These are phyloP conservation scores for Calocybe gangraenosa DNA, from an alignment of 768 basidiomycete species.

Conservation along the genomic window DNA sequence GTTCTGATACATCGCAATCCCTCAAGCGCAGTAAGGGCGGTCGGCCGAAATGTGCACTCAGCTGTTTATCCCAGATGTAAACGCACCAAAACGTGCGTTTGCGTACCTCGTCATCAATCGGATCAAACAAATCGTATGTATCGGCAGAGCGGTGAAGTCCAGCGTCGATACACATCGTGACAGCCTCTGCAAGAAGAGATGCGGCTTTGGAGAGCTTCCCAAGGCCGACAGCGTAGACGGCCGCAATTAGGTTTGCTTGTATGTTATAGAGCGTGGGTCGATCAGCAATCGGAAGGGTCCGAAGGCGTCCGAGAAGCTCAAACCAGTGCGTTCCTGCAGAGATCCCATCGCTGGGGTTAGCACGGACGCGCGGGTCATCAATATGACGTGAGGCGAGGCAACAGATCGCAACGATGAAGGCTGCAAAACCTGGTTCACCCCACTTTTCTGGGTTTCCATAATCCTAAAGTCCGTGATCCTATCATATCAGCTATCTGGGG, in stretches of 20 bases:
- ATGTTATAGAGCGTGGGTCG: conserved; percentile 89
- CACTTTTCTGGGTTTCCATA: conserved; percentile 94
- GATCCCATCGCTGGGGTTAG: conserved; percentile 77
- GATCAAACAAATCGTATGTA: conserved; percentile 82
- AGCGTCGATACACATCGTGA: conserved; percentile 85
- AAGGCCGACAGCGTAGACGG: conserved; percentile 87
- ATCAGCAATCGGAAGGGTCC: conserved; percentile 87
- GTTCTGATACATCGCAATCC: conserved; percentile 91
- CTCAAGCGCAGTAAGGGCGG: conserved; percentile 83
- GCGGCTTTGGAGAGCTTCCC: conserved; percentile 88
- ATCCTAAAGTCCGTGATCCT: conserved; percentile 44
- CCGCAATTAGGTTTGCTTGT: conserved; percentile 88
- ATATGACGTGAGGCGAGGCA: conserved; percentile 90
- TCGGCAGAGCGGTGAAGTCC: conserved; percentile 87
- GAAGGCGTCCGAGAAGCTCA: conserved; percentile 79
- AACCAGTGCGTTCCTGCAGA: conserved; percentile 91
- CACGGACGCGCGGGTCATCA: conserved; percentile 85
- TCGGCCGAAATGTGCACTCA: conserved; percentile 83
- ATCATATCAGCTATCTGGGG: conserved; percentile 14
- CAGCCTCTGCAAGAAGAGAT: conserved; percentile 78
- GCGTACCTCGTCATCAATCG: conserved; percentile 86
- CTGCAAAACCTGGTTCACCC: conserved; percentile 93
- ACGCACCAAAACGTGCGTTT: conserved; percentile 97
- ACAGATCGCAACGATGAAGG: conserved; percentile 90
- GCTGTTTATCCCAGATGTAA: conserved; percentile 95